phyloP scores from a whole-genome alignment of 164 flowering plant genomes.

The Liriodendron chinense region DNA sequence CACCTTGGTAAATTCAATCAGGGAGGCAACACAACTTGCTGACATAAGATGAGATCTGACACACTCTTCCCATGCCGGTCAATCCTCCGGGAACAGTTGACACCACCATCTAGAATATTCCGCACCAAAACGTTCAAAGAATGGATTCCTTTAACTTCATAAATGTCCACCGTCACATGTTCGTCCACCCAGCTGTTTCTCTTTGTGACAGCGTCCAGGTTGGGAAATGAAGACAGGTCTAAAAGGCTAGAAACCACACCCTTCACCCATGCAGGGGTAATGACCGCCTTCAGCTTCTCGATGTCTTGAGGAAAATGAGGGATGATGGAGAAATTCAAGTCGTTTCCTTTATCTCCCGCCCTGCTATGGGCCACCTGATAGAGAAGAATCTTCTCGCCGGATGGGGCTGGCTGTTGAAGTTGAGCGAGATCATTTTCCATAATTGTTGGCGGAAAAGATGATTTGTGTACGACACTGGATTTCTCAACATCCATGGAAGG shows the following conservation, averaged over 20 bases:
- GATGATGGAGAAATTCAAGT: slow-evolving; percentile 83
- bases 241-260: slow-evolving; percentile 49
- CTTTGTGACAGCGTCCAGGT: slow-evolving; percentile 30
- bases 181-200: slow-evolving; percentile 50
- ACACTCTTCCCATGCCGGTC: slow-evolving; percentile 95
- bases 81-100: slow-evolving; percentile 92
- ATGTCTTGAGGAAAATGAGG: slow-evolving; percentile 77
- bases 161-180: slow-evolving; percentile 69
- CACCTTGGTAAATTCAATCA: slow-evolving; percentile 11
- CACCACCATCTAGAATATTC: slow-evolving; percentile 92
- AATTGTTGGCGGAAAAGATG: slow-evolving; percentile 6
- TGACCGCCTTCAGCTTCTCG: slow-evolving; percentile 61
- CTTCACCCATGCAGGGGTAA: slow-evolving; percentile 80
- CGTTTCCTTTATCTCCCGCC: slow-evolving; percentile 95
- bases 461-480: slow-evolving; percentile 1
- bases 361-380: slow-evolving; percentile 78
- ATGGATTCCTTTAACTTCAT: slow-evolving; percentile 69
- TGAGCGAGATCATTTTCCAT: slow-evolving; percentile 4
- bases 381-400: slow-evolving; percentile 60
- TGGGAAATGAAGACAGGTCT: slow-evolving; percentile 46
- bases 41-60: slow-evolving; percentile 80
- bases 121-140: slow-evolving; percentile 80
- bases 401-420: slow-evolving; percentile 50
- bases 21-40: slow-evolving; percentile 63
- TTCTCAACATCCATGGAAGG: slow-evolving; percentile 1